phyloP scores from a whole-genome alignment of 208 protist genomes.

The Phytomonas sp. region DNA sequence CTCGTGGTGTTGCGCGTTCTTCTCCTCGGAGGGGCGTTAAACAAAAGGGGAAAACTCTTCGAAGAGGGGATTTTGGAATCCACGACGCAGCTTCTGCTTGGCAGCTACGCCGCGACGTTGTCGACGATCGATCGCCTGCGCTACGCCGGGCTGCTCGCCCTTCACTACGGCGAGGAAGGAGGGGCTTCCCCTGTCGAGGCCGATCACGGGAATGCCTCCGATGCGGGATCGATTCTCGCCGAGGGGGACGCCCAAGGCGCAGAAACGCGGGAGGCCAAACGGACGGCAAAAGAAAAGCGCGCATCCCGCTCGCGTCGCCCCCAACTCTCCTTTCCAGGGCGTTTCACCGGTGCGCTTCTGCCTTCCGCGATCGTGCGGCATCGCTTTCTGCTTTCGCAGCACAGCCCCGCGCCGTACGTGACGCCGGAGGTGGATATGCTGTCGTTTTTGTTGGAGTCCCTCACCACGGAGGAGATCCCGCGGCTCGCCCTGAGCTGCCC shows the following conservation, averaged over 20 bases:
- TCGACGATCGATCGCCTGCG: slow-evolving; percentile 55
- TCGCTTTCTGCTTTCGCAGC: too few species aligned
- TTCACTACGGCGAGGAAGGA: slow-evolving; percentile 42
- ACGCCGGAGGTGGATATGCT: slow-evolving; percentile 80
- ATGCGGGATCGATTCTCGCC: slow-evolving; percentile 6
- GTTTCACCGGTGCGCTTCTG: too few species aligned
- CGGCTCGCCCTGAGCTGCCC: slow-evolving; percentile 48
- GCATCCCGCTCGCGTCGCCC: background rate
- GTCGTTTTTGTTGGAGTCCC: slow-evolving; percentile 55
- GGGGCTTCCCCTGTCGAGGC: background rate
- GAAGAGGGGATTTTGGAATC: slow-evolving; percentile 1
- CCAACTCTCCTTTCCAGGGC: background rate
- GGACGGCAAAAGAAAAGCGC: background rate
- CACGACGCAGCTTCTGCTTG: slow-evolving; percentile 22
- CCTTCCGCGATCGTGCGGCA: background rate
- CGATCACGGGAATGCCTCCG: slow-evolving; percentile 4
- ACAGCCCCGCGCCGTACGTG: slow-evolving; percentile 32
- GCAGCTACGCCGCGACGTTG: slow-evolving; percentile 45
- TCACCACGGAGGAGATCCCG: slow-evolving; percentile 61
- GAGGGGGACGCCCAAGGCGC: background rate
- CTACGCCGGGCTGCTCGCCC: slow-evolving; percentile 61
- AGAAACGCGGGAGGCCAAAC: background rate
- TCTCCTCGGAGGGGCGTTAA: slow-evolving; percentile 7
- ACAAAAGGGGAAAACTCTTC: slow-evolving; percentile 4
- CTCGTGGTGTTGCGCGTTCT: slow-evolving; percentile 24